phyloP scores from a whole-genome alignment of 2,329 filamentous ascomycete species.

The Clathrospora elynae region DNA sequence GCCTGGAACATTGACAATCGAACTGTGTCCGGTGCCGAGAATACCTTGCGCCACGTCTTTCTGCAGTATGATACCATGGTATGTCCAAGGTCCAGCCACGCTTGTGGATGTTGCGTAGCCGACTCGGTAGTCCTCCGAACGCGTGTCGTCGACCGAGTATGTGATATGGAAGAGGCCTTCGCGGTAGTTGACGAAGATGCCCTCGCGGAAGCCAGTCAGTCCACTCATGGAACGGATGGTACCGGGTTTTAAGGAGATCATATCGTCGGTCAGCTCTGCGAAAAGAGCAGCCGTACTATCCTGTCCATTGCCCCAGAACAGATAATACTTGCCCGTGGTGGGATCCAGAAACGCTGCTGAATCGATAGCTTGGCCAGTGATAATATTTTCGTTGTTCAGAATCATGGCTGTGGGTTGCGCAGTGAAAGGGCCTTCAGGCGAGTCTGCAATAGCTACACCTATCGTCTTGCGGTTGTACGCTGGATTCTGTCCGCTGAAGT shows the following conservation, averaged over 20 bases:
- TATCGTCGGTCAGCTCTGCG: conserved; percentile 32
- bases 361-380: conserved; percentile 34
- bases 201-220: conserved; percentile 33
- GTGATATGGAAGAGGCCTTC: conserved; percentile 34
- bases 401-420: conserved; percentile 36
- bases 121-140: conserved; percentile 34
- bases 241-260: conserved; percentile 26
- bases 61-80: conserved; percentile 31
- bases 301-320: conserved; percentile 36
- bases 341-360: conserved; percentile 33
- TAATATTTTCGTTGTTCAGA: conserved; percentile 32
- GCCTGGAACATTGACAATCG: conserved; percentile 34
- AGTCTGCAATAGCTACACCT: conserved; percentile 33
- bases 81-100: conserved; percentile 34
- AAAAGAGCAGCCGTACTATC: conserved; percentile 16
- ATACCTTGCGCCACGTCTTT: conserved; percentile 31
- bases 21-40: conserved; percentile 32
- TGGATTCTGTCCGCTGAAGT: conserved; percentile 37
- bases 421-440: conserved; percentile 31
- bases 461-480: conserved; percentile 36
- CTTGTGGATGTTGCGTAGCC: conserved; percentile 32
- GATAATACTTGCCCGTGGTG: conserved; percentile 31
- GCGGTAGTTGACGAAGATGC: conserved; percentile 34
- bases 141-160: conserved; percentile 39
- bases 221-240: conserved; percentile 23